These are phyloP conservation scores for Penicillium palitans DNA, from an alignment of 2,329 filamentous ascomycete genomes.

Conservation along the genomic window DNA sequence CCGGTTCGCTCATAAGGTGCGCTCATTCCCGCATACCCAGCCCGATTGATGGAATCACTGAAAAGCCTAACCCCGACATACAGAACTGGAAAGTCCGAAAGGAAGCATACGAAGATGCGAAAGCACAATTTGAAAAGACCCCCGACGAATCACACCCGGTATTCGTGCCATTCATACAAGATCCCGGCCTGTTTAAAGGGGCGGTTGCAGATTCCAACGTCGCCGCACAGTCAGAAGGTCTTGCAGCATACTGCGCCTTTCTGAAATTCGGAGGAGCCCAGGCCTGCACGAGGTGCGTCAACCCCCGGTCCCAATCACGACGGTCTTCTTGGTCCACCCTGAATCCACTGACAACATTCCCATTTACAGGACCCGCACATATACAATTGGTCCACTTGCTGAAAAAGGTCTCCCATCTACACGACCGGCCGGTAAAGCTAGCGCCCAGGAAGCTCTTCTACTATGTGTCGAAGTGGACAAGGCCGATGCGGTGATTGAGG, in stretches of 20 bases:
- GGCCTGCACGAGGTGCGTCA: conserved; percentile 65
- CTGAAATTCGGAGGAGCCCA: conserved; percentile 85
- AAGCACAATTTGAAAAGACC: conserved; percentile 80
- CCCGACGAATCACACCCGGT: conserved; percentile 81
- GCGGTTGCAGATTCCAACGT: conserved; percentile 95
- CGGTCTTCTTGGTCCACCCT: background rate
- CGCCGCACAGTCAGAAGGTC: conserved; percentile 90
- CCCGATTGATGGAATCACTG: conserved; percentile 14
- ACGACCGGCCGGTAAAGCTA: conserved; percentile 83
- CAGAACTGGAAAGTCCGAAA: conserved; percentile 97
- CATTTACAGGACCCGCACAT: conserved; percentile 63
- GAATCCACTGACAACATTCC: conserved; percentile 4
- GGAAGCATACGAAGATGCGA: conserved; percentile 87
- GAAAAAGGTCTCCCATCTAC: conserved; percentile 91
- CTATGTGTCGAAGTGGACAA: conserved; percentile 89
- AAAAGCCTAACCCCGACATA: conserved; percentile 16
- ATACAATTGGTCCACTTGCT: conserved; percentile 74
- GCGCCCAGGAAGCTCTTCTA: conserved; percentile 79
- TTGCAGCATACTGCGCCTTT: conserved; percentile 85
- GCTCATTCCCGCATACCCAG: conserved; percentile 7
- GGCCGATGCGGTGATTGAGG: conserved; percentile 82
- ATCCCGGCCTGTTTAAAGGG: conserved; percentile 84
- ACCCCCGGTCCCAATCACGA: background rate
- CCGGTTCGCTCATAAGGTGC: conserved; percentile 46
- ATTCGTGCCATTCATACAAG: conserved; percentile 83